These are phyloP conservation scores for Sonneratia alba DNA, from an alignment of 345 rosid species.

Conservation along the genomic window DNA sequence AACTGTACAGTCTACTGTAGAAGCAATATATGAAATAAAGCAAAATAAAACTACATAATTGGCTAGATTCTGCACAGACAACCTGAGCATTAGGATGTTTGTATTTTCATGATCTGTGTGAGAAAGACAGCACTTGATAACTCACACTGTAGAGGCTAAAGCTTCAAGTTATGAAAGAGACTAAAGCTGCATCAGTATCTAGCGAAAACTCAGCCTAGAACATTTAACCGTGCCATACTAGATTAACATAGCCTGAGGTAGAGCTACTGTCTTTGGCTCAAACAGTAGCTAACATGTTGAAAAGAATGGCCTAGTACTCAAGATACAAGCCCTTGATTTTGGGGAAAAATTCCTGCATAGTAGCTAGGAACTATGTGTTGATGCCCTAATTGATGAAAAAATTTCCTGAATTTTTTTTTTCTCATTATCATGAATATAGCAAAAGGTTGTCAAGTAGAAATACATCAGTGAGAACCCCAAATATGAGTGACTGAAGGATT, in stretches of 20 bases:
- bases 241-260: background rate
- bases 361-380: background rate
- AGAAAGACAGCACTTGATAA: background rate
- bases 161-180: background rate
- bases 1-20: background rate
- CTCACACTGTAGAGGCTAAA: no score
- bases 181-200: background rate
- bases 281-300: background rate
- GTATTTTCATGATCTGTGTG: background rate
- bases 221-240: background rate
- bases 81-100: background rate
- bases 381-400: background rate
- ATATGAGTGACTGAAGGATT: background rate
- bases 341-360: no score
- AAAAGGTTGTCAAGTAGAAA: background rate
- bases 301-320: background rate
- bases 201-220: no score
- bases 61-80: background rate
- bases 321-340: background rate
- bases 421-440: background rate
- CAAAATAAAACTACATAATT: background rate
- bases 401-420: background rate
- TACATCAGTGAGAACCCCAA: background rate
- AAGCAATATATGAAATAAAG: background rate
- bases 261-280: background rate